A percentile compares a stretch with the other conserved stretches of the same genome.
These are phyloP conservation scores for Backusella morwellensis DNA, from an alignment of 192 early-diverging fungal species.

Conservation along the genomic window DNA sequence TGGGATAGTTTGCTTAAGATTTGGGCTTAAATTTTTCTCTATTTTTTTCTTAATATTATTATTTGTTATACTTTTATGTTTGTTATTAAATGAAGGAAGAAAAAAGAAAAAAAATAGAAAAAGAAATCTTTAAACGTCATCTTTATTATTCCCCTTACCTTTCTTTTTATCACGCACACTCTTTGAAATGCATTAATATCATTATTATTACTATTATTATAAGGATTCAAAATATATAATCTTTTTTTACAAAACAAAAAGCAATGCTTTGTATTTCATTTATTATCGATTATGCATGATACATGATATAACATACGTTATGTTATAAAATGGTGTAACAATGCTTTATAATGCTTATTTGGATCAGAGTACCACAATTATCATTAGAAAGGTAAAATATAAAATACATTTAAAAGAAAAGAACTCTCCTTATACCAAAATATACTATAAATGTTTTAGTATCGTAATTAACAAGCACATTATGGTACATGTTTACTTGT, in stretches of 20 bases:
- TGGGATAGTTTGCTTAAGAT: constrained; percentile 98
- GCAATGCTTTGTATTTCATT: not conserved
- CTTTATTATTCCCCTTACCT: not conserved
- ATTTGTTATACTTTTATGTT: not conserved
- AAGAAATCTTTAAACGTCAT: not conserved
- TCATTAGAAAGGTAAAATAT: too few relatives aligned
- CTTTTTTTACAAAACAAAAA: not conserved
- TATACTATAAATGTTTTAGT: too few relatives aligned
- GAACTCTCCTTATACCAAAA: too few relatives aligned
- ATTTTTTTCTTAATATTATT: not conserved
- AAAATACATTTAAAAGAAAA: too few relatives aligned
- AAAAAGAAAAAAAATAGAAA: not conserved
- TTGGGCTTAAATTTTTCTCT: constrained; percentile 14
- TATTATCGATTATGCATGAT: not conserved
- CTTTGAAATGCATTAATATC: not conserved
- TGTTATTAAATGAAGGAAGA: not conserved
- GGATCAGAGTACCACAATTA: too few relatives aligned
- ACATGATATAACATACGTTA: not conserved
- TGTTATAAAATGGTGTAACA: too few relatives aligned
- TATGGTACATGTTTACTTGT: too few relatives aligned
- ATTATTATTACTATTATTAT: not conserved
- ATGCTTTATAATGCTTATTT: too few relatives aligned
- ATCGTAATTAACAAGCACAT: too few relatives aligned
- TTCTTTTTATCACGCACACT: not conserved
- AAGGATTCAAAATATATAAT: not conserved